Evolutionary conservation across 208 protist species (phyloP).

Genomic region (Angomonas desouzai): DNA sequence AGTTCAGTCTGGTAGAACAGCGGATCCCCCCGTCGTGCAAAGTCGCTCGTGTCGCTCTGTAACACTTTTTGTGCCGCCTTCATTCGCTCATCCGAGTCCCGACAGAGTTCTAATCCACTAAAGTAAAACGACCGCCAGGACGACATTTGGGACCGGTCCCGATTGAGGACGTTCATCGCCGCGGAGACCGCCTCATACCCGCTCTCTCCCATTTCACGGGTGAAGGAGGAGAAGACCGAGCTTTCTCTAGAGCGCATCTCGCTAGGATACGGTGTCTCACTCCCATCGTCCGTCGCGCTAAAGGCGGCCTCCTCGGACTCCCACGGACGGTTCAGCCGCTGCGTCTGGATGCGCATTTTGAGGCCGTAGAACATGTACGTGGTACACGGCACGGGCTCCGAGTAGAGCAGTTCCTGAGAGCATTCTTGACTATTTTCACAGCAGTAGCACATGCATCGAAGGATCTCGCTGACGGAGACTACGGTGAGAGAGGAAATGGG

Average conservation of each 20-base stretch:
- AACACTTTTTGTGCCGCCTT: background rate
- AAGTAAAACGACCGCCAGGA: conserved; percentile 13
- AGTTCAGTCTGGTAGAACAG: conserved; percentile 17
- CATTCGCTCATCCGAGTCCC: conserved; percentile 4
- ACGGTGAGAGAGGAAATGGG: conserved; percentile 33
- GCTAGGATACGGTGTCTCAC: too few species aligned
- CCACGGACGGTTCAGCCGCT: conserved; percentile 39
- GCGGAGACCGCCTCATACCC: background rate
- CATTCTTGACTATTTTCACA: conserved; percentile 37
- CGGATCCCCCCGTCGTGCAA: background rate
- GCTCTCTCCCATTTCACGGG: background rate
- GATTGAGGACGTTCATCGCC: background rate
- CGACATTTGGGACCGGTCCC: conserved; percentile 1
- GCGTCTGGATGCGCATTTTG: conserved; percentile 51
- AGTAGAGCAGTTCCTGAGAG: conserved; percentile 46
- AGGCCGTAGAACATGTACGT: conserved; percentile 72
- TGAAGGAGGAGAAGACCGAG: background rate
- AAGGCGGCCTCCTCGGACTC: conserved; percentile 27
- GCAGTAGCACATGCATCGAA: conserved; percentile 50
- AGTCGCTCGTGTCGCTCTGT: background rate
- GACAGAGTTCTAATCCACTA: conserved; percentile 4
- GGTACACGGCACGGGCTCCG: conserved; percentile 64
- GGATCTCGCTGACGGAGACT: conserved; percentile 29
- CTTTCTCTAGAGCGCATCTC: too few species aligned
- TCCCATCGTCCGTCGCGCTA: too few species aligned